Conservation (phyloP, 2,329 filamentous ascomycete genomes). For the Alternaria sp. region DNA sequence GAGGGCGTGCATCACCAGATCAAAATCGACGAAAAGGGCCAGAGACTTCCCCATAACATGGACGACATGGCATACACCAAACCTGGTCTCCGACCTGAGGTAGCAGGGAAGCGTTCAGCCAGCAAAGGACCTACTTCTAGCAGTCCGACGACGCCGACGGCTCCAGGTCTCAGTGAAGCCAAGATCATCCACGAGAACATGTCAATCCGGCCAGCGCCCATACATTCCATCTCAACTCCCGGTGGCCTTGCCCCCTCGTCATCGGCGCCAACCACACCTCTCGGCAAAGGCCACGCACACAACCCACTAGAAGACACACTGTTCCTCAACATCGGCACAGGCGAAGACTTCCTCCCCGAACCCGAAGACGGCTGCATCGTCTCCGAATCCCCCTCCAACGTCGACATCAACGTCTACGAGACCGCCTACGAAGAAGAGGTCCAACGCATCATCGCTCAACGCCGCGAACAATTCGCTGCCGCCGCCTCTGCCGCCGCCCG, state of each 20-base stretch:
- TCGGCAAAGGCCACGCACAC: constrained; percentile 64
- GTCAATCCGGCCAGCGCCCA: constrained; percentile 38
- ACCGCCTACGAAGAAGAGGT: constrained; percentile 85
- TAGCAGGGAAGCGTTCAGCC: constrained; percentile 6
- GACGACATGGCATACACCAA: constrained; percentile 30
- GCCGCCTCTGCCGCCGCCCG: constrained; percentile 12
- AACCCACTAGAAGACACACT: constrained; percentile 69
- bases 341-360: constrained; percentile 53
- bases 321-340: constrained; percentile 78
- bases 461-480: constrained; percentile 43
- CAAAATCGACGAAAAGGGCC: constrained; percentile 40
- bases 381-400: constrained; percentile 82
- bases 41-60: constrained; percentile 23
- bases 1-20: constrained; percentile 61
- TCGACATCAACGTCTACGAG: constrained; percentile 89
- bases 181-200: constrained; percentile 41
- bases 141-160: constrained; percentile 27
- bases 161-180: constrained; percentile 21
- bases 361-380: constrained; percentile 59
- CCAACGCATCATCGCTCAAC: constrained; percentile 66
- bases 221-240: constrained; percentile 30
- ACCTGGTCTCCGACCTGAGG: constrained; percentile 19
- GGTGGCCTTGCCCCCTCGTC: background rate
- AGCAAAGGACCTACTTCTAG: constrained; percentile 16
- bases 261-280: constrained; percentile 37